A percentile compares a stretch with the other conserved stretches of the same genome.
These are phyloP conservation scores for Sungouiozyma ichnusensis DNA, from an alignment of 805 yeast genomes.

Conservation along the genomic window DNA sequence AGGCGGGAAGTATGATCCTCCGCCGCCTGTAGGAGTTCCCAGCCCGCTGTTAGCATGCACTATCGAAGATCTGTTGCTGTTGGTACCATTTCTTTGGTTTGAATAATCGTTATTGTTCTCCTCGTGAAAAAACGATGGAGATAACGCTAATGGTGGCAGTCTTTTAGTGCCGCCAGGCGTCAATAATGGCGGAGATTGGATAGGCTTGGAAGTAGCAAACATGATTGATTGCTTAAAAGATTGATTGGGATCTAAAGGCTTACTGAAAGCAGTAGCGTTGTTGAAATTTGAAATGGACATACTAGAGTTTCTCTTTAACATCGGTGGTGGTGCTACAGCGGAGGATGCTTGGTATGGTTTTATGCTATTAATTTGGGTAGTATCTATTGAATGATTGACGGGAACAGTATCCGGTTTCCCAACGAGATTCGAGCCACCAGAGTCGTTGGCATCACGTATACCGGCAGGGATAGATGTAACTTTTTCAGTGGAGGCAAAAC, in stretches of 20 bases:
- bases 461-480: not conserved
- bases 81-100: not conserved
- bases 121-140: conserved; percentile 6
- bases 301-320: conserved; percentile 2
- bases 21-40: not conserved
- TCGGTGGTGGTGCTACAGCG: not conserved
- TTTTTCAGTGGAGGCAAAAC: conserved; percentile 57
- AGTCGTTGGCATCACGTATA: not conserved
- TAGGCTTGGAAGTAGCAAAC: conserved; percentile 1
- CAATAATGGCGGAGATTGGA: conserved; percentile 34
- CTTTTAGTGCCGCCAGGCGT: conserved; percentile 51
- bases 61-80: not conserved
- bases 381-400: not conserved
- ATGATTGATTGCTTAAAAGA: not conserved
- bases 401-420: not conserved
- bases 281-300: conserved; percentile 2
- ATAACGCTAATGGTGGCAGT: conserved; percentile 34
- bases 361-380: not conserved
- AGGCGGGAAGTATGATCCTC: not conserved
- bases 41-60: not conserved
- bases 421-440: not conserved
- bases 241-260: not conserved
- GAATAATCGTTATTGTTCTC: not conserved
- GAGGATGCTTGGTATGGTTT: conserved; percentile 1
- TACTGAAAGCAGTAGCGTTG: not conserved